Percentiles rank a stretch among this genome's conserved stretches.
Conservation (phyloP, 495 filamentous ascomycete genomes). For the Penicillium tannophilum region DNA sequence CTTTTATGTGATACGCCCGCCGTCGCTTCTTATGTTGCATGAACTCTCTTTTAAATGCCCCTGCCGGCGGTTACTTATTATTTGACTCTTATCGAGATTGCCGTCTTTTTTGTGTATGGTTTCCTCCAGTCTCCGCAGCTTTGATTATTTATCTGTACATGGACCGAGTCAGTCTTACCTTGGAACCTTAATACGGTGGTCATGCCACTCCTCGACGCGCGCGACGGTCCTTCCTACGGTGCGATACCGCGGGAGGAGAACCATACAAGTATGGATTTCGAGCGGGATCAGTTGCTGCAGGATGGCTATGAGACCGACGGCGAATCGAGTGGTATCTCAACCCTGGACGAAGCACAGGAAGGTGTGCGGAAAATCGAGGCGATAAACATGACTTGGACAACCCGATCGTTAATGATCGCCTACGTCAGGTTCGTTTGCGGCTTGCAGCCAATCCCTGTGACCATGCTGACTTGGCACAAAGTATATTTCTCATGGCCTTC, state of each 20-base stretch:
- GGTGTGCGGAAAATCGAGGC: slow-evolving; percentile 60
- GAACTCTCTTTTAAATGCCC: slow-evolving; percentile 24
- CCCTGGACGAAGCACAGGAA: slow-evolving; percentile 47
- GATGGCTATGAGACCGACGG: slow-evolving; percentile 33
- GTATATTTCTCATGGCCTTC: slow-evolving; percentile 59
- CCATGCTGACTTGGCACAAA: slow-evolving; percentile 32
- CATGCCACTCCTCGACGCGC: slow-evolving; percentile 42
- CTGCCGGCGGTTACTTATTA: slow-evolving; percentile 2
- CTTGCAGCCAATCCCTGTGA: slow-evolving; percentile 15
- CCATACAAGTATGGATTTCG: slow-evolving; percentile 26
- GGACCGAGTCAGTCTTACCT: neutral
- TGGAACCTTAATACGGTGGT: slow-evolving; percentile 16
- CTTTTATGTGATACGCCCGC: slow-evolving; percentile 29
- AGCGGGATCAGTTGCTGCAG: slow-evolving; percentile 38
- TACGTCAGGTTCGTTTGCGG: slow-evolving; percentile 52
- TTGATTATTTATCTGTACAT: neutral
- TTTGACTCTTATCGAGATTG: slow-evolving; percentile 14
- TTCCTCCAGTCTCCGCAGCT: neutral
- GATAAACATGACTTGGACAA: slow-evolving; percentile 58
- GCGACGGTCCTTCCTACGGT: slow-evolving; percentile 44
- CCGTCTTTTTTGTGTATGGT: neutral
- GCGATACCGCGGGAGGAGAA: slow-evolving; percentile 24
- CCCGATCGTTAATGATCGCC: slow-evolving; percentile 51
- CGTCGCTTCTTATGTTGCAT: slow-evolving; percentile 19
- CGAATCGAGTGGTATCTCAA: slow-evolving; percentile 26